phyloP scores from a whole-genome alignment of 2,329 filamentous ascomycete species.

The Claviceps sp. region DNA sequence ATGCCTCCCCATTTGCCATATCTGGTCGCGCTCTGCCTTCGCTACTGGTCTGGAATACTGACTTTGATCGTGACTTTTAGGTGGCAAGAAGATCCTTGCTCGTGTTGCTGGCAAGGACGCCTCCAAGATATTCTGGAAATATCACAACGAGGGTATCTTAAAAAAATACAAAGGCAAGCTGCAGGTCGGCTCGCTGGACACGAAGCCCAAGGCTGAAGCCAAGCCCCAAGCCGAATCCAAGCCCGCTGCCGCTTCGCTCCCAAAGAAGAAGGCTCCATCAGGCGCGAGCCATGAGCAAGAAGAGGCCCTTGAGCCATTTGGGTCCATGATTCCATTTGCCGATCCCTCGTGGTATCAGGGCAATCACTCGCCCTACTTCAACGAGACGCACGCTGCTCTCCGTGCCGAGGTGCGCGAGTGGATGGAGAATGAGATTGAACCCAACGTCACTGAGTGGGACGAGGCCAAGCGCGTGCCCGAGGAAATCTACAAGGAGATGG shows the following conservation, averaged over 20 bases:
- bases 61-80: constrained; percentile 16
- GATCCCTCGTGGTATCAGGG: constrained; percentile 93
- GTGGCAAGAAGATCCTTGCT: constrained; percentile 52
- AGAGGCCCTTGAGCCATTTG: constrained; percentile 72
- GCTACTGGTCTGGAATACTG: background rate
- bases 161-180: constrained; percentile 74
- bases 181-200: constrained; percentile 77
- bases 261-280: constrained; percentile 16
- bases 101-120: constrained; percentile 53
- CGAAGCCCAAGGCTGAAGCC: constrained; percentile 59
- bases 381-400: constrained; percentile 82
- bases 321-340: constrained; percentile 76
- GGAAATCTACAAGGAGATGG: constrained; percentile 90
- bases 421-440: constrained; percentile 81
- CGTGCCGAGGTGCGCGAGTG: constrained; percentile 85
- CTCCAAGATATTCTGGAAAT: constrained; percentile 57
- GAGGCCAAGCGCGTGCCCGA: constrained; percentile 84
- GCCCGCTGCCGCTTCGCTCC: constrained; percentile 14
- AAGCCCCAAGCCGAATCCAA: constrained; percentile 24
- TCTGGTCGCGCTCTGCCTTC: background rate
- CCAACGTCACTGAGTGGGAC: constrained; percentile 90
- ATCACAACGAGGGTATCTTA: constrained; percentile 74
- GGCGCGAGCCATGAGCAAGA: constrained; percentile 31
- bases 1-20: constrained; percentile 17
- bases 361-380: constrained; percentile 93